Evolutionary conservation across 352 stramenopile species (phyloP).

Genomic region (Globisporangium recalcitrans): DNA sequence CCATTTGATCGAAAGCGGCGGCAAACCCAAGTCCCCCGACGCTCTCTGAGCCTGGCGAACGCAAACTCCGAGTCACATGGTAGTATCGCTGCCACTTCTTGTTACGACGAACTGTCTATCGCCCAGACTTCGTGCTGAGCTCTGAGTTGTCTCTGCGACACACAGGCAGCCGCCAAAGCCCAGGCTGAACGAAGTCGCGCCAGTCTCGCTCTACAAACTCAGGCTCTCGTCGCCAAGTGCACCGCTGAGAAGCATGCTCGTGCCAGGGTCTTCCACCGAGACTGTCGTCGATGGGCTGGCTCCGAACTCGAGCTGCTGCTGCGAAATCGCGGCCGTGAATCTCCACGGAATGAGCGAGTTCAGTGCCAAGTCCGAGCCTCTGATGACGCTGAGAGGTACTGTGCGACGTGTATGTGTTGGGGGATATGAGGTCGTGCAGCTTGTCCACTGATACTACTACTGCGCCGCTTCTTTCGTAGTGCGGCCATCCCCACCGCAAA

Average conservation of each 20-base stretch:
- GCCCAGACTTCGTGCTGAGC: background rate
- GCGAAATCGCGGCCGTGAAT: slow-evolving; percentile 46
- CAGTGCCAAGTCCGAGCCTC: slow-evolving; percentile 25
- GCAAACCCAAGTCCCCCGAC: slow-evolving; percentile 22
- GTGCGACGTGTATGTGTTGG: background rate
- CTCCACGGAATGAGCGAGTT: slow-evolving; percentile 56
- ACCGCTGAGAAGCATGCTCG: slow-evolving; percentile 20
- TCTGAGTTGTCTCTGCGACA: background rate
- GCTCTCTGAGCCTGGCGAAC: slow-evolving; percentile 17
- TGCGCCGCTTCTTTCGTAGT: slow-evolving; percentile 20
- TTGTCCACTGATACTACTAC: background rate
- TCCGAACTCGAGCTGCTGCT: slow-evolving; percentile 37
- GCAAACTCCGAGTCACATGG: slow-evolving; percentile 33
- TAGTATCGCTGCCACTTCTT: slow-evolving; percentile 3
- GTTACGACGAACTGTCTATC: no score
- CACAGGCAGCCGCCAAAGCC: slow-evolving; percentile 25
- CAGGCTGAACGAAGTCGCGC: slow-evolving; percentile 41
- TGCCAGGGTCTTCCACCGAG: slow-evolving; percentile 25
- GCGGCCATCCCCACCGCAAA: slow-evolving; percentile 10
- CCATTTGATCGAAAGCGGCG: slow-evolving; percentile 25
- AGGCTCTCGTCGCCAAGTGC: slow-evolving; percentile 17
- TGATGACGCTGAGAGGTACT: slow-evolving; percentile 33
- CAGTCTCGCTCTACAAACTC: slow-evolving; percentile 66
- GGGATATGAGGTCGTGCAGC: background rate
- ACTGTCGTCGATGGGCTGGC: slow-evolving; percentile 25